Evolutionary conservation across 176 grass and related monocot genomes (phyloP).

Genomic region (Neostapfia colusana): DNA sequence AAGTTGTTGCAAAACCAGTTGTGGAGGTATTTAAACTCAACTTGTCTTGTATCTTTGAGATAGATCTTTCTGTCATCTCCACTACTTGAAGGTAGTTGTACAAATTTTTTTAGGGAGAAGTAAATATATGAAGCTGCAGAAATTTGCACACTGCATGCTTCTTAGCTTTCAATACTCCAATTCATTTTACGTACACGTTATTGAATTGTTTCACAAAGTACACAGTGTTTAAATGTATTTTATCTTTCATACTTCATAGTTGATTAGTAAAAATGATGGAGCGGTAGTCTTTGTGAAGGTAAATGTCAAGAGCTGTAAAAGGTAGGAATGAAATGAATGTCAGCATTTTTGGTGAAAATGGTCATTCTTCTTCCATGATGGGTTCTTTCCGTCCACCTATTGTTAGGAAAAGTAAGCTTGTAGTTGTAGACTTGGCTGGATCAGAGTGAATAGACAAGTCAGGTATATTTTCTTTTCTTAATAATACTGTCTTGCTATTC

Average conservation of each 20-base stretch:
- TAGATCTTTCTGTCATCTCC: constrained; percentile 4
- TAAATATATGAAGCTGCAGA: neutral
- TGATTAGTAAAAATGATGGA: constrained; percentile 14
- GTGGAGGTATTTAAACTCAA: constrained; percentile 75
- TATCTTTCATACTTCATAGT: neutral
- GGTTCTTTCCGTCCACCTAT: constrained; percentile 82
- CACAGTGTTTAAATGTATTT: neutral
- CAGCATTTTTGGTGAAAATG: constrained; percentile 74
- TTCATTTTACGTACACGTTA: neutral
- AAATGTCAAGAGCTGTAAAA: constrained; percentile 82
- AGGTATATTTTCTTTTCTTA: constrained; percentile 48
- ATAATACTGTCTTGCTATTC: neutral
- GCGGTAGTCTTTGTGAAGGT: constrained; percentile 53
- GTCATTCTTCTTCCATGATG: constrained; percentile 73
- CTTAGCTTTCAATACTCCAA: neutral
- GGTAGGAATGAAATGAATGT: constrained; percentile 71
- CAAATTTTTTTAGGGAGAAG: neutral
- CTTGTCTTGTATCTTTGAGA: constrained; percentile 21
- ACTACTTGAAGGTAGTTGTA: neutral
- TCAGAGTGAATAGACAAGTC: constrained; percentile 98
- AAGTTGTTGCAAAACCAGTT: constrained; percentile 99
- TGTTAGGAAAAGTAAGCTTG: constrained; percentile 95
- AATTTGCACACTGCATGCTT: constrained; percentile 14
- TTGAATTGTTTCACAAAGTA: constrained; percentile 15
- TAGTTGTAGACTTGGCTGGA: constrained; percentile 96